phyloP scores from a whole-genome alignment of 208 protist genomes.

The Wallacemonas rigidus region DNA sequence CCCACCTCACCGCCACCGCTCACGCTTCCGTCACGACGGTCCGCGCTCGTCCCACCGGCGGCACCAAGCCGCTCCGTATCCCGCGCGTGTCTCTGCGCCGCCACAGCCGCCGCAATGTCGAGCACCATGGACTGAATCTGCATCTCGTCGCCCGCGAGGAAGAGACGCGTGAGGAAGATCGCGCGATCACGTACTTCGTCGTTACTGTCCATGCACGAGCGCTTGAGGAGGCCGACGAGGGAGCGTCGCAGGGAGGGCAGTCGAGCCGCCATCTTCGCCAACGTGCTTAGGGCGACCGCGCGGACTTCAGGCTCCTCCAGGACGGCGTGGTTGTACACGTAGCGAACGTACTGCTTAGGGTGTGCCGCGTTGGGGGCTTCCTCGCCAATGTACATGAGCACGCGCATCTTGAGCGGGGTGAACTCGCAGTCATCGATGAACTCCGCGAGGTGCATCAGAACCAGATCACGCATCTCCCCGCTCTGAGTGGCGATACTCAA shows the following conservation, averaged over 20 bases:
- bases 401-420: slow-evolving; percentile 92
- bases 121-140: slow-evolving; percentile 64
- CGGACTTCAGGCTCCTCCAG: slow-evolving; percentile 94
- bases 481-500: slow-evolving; percentile 92
- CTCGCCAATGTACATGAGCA: slow-evolving; percentile 96
- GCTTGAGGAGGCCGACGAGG: slow-evolving; percentile 92
- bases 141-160: slow-evolving; percentile 77
- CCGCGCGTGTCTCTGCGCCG: slow-evolving; percentile 30
- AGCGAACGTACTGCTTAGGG: slow-evolving; percentile 92
- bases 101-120: slow-evolving; percentile 70
- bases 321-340: slow-evolving; percentile 98
- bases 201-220: slow-evolving; percentile 94
- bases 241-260: slow-evolving; percentile 84
- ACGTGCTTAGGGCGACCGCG: slow-evolving; percentile 95
- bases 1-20: neutral
- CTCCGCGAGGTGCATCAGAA: slow-evolving; percentile 96
- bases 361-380: slow-evolving; percentile 90
- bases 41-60: neutral
- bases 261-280: slow-evolving; percentile 97
- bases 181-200: slow-evolving; percentile 99
- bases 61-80: slow-evolving; percentile 4
- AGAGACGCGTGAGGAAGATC: slow-evolving; percentile 89
- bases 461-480: slow-evolving; percentile 88
- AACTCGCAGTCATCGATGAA: slow-evolving; percentile 99
- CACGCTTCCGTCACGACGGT: neutral